A percentile compares a stretch with the other conserved stretches of the same genome.
These are phyloP conservation scores for Phytophthora pseudosyringae DNA, from an alignment of 352 stramenopile species.

Conservation along the genomic window DNA sequence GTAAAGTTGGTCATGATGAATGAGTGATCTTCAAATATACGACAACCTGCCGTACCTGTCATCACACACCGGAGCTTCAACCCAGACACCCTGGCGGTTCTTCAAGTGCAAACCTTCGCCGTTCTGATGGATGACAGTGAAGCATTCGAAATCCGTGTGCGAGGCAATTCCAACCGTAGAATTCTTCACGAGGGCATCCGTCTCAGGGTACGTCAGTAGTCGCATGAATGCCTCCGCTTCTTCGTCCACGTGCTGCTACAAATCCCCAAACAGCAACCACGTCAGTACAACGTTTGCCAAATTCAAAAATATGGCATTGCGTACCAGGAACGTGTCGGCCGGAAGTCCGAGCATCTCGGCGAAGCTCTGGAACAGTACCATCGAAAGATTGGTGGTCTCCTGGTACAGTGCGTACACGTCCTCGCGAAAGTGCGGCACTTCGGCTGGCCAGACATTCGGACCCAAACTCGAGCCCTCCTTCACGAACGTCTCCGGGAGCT, in stretches of 20 bases:
- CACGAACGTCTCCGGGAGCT: conserved; percentile 60
- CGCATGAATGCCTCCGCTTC: conserved; percentile 83
- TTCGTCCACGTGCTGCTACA: conserved; percentile 72
- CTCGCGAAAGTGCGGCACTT: conserved; percentile 64
- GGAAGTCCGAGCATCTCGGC: conserved; percentile 80
- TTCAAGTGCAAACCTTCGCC: conserved; percentile 71
- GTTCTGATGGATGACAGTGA: conserved; percentile 89
- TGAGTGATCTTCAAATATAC: neutral
- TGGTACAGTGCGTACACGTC: conserved; percentile 83
- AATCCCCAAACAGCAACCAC: conserved; percentile 19
- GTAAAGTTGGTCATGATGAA: neutral
- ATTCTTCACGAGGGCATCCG: conserved; percentile 50
- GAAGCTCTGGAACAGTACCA: conserved; percentile 76
- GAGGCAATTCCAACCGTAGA: conserved; percentile 80
- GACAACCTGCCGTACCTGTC: conserved; percentile 45
- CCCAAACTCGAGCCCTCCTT: conserved; percentile 72
- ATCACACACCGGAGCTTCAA: conserved; percentile 72
- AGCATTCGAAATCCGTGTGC: conserved; percentile 88
- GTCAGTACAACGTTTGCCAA: conserved; percentile 14
- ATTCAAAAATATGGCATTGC: neutral
- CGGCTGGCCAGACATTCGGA: conserved; percentile 75
- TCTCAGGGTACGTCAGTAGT: conserved; percentile 75
- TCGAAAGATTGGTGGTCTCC: conserved; percentile 68
- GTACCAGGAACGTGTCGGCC: conserved; percentile 66
- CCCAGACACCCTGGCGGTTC: conserved; percentile 65